Evolutionary conservation across 805 yeast genomes (phyloP), one percentile per base, ranked within the genome.

Genomic region (Candida endomychidarum): DNA sequence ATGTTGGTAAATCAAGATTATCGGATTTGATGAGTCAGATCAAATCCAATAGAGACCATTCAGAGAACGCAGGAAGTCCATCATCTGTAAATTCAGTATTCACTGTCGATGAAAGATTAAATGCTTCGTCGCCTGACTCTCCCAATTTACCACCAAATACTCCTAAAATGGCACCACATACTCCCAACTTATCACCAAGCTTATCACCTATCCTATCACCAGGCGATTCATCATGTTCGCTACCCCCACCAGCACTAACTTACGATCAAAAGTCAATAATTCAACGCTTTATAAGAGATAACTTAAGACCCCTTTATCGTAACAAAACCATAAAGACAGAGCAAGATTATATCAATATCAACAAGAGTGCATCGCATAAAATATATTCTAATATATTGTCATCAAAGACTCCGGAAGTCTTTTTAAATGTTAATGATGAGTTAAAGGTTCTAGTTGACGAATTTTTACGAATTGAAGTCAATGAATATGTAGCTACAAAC

Each of bases 321-420:
- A 58, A 61, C 0, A 34, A 33, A 16, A 36, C 48, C 15, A 65
- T 67, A 10, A 48, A 42, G 4, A 39, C 59, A 3, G 72, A 68
- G 45, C 52, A 50, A 8, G 61, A 59, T 37, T 86, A 81, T 54
- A 82, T 87, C 3, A 57, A 56, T 11, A 70, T 85, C 40, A 86
- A 86, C 59, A 77, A 76, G 60, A 61, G 61, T 3, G 80, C 84
- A 5, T 82, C 90, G 10, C 67, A 86, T 38, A 62, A 64, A 30
- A 56, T 84, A 14, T 86, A 86, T 54, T 60, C 60, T 14, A 52
- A 57, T 5, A 53, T 67, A 12, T 34, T 53, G 20, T 19, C 47
- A n/a, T 34, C 47, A 40, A 47, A 44, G 8, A n/a, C 27, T 4
- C 26, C 14, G 14, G 43, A 46, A 8, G 45, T 49, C n/a, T 60